phyloP scores from a whole-genome alignment of 2,329 filamentous ascomycete genomes.

The Trichoderma lentiforme region DNA sequence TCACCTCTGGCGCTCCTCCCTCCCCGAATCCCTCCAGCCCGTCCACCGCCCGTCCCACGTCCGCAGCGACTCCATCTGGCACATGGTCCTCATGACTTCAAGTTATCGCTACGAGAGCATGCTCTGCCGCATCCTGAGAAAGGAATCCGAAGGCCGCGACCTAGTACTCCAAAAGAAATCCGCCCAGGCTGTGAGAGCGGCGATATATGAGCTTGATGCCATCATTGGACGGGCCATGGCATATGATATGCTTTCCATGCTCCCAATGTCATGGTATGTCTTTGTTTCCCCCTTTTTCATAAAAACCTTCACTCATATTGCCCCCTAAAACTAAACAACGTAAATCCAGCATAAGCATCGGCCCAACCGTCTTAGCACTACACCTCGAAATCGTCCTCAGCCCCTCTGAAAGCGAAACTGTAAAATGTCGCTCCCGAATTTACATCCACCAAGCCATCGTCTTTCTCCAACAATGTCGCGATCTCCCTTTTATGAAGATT shows the following conservation, averaged over 20 bases:
- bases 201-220: not conserved
- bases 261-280: not conserved
- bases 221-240: not conserved
- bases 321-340: not conserved
- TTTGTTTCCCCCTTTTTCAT: not conserved
- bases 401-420: not conserved
- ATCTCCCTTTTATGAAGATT: not conserved
- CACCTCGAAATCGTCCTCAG: constrained; percentile 4
- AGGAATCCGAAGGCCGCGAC: not conserved
- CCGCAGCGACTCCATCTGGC: not conserved
- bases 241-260: not conserved
- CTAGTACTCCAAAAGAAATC: not conserved
- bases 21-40: not conserved
- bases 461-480: not conserved
- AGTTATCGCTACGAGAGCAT: not conserved
- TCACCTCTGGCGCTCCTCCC: not conserved
- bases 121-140: not conserved
- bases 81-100: not conserved
- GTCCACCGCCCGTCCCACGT: not conserved
- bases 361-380: not conserved
- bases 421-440: not conserved
- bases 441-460: constrained; percentile 7
- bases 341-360: not conserved
- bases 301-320: not conserved
- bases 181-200: not conserved